A percentile compares a stretch with the other conserved stretches of the same genome.
phyloP scores from a whole-genome alignment of 2,329 filamentous ascomycete genomes.

The Endothia cerciana region DNA sequence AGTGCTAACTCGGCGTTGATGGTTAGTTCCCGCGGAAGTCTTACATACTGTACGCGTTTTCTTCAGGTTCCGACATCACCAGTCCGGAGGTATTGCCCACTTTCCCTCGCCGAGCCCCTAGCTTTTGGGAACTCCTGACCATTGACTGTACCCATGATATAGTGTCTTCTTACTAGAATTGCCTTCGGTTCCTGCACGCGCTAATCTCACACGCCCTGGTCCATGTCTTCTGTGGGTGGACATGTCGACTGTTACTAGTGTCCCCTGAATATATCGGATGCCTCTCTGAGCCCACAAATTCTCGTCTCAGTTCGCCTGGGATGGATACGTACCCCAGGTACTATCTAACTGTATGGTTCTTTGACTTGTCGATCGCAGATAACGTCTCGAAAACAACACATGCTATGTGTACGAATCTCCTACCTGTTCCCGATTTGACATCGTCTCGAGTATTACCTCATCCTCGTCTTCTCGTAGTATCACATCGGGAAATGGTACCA shows the following conservation, averaged over 20 bases:
- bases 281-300: not conserved
- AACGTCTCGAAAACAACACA: constrained; percentile 6
- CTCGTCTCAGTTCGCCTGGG: not conserved
- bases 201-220: not conserved
- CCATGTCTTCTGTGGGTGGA: not conserved
- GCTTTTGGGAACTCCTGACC: not conserved
- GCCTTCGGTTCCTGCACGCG: not conserved
- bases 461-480: constrained; percentile 2
- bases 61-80: not conserved
- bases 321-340: not conserved
- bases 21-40: not conserved
- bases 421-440: constrained; percentile 16
- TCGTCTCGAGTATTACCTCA: constrained; percentile 18
- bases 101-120: too few relatives aligned
- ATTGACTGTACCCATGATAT: not conserved
- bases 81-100: not conserved
- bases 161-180: not conserved
- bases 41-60: not conserved
- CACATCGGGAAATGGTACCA: constrained; percentile 7
- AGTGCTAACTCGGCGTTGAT: not conserved
- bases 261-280: not conserved
- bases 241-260: not conserved
- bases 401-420: constrained; percentile 19
- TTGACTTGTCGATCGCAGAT: constrained; percentile 18
- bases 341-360: not conserved